Evolutionary conservation across 2,329 filamentous ascomycete species (phyloP).

Genomic region (Botryotinia narcissicola): DNA sequence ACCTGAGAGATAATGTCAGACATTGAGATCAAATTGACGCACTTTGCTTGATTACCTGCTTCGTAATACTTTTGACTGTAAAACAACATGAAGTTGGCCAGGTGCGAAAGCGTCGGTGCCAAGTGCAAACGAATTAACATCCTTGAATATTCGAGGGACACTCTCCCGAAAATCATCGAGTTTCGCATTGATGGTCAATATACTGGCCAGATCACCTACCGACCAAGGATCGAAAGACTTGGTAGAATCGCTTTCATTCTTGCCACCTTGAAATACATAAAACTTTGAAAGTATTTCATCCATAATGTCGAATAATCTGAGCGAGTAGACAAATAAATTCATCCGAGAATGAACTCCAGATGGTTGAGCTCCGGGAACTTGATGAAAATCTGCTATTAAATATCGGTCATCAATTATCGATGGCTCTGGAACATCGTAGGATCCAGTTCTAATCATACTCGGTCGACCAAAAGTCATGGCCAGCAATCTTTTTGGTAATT

Average conservation of each 20-base stretch:
- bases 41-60: conserved; percentile 20
- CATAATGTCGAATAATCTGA: conserved; percentile 28
- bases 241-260: background rate
- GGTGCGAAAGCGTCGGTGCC: background rate
- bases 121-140: background rate
- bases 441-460: conserved; percentile 25
- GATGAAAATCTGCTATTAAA: conserved; percentile 27
- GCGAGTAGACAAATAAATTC: conserved; percentile 29
- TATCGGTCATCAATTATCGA: conserved; percentile 38
- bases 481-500: conserved; percentile 25
- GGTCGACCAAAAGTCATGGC: conserved; percentile 37
- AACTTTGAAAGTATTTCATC: conserved; percentile 24
- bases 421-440: conserved; percentile 17
- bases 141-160: conserved; percentile 23
- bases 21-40: background rate
- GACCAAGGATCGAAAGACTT: conserved; percentile 6
- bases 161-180: conserved; percentile 24
- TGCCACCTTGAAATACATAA: conserved; percentile 20
- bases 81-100: conserved; percentile 9
- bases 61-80: conserved; percentile 25
- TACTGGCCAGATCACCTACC: conserved; percentile 13
- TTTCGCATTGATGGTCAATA: conserved; percentile 24
- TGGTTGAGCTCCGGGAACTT: conserved; percentile 30
- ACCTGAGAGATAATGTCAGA: background rate
- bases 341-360: conserved; percentile 29